phyloP scores from a whole-genome alignment of 352 stramenopile genomes.

The Pythium aristosporum region DNA sequence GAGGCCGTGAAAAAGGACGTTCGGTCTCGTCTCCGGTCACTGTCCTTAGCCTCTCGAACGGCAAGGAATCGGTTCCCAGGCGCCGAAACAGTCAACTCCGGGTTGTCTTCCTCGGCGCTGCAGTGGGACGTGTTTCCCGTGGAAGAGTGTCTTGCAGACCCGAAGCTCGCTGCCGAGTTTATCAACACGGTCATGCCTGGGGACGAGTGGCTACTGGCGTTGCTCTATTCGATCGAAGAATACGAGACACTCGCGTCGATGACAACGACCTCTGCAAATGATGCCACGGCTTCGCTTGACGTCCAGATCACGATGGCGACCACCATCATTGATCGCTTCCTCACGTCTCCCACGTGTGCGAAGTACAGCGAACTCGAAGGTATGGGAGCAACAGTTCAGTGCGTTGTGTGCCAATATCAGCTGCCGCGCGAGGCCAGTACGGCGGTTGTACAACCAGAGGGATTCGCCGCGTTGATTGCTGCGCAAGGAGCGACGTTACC shows the following conservation, averaged over 20 bases:
- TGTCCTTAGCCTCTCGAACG: slow-evolving; percentile 20
- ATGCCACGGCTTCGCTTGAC: slow-evolving; percentile 19
- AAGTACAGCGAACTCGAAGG: slow-evolving; percentile 1
- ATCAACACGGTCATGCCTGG: slow-evolving; percentile 35
- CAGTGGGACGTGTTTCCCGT: slow-evolving; percentile 23
- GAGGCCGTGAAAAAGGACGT: not conserved
- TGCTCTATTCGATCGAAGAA: slow-evolving; percentile 47
- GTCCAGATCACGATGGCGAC: slow-evolving; percentile 31
- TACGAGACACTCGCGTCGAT: slow-evolving; percentile 37
- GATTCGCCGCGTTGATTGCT: not conserved
- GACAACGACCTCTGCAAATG: not conserved
- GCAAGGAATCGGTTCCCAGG: not conserved
- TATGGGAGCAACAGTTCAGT: slow-evolving; percentile 16
- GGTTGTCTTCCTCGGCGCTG: not conserved
- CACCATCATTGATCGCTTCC: slow-evolving; percentile 36
- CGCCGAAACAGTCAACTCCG: not conserved
- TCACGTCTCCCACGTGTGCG: not conserved
- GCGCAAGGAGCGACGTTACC: slow-evolving; percentile 22
- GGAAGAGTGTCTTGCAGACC: slow-evolving; percentile 42
- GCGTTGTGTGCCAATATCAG: slow-evolving; percentile 18
- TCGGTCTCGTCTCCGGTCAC: slow-evolving; percentile 19
- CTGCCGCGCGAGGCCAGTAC: not conserved
- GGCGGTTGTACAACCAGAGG: not conserved
- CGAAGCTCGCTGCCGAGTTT: slow-evolving; percentile 47
- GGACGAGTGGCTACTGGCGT: slow-evolving; percentile 34